Evolutionary conservation across 768 basidiomycete species (phyloP), one percentile per base, ranked within the genome.

Genomic region (Auricularia cornea): DNA sequence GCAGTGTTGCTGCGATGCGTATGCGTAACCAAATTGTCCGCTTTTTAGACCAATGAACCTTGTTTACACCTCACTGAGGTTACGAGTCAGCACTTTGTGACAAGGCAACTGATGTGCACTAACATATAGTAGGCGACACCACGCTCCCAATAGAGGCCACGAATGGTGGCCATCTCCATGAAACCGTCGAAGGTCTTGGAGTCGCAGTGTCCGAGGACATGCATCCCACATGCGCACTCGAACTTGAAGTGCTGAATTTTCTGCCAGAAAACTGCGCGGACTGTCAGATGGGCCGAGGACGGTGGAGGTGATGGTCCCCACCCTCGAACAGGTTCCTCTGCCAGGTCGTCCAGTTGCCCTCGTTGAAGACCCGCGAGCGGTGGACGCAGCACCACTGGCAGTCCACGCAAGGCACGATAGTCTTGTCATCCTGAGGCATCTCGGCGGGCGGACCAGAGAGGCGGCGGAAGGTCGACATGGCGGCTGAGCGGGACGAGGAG

Each of bases 171-270:
- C 30, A 57, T 57, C 26, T 57, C 54, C 10, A 30, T 16, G 28
- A 57, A 31, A 57, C 18, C 54, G 20, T n/a, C 23, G 30, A 57
- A 57, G 23, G 54, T 57, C 11, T 57, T 10, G 8, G 16, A 16
- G 28, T 57, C 54, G 28, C 54, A 57, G 4, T 5, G 18, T 3
- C 54, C 54, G 20, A 57, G 54, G 11, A 57, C 26, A 30, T 57
- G 54, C 28, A 28, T 1, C 8, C 54, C 54, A 10, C 54, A 20
- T 4, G 30, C 28, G 28, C 30, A 57, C 26, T 57, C 54, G 28
- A 57, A 57, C 28, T 57, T 57, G 54, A 28, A 57, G 30, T 57
- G 54, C 54, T 57, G 54, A 14, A 57, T 57, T 26, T 57, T 57
- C 3, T 57, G 54, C 54, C 54, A 57, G 28, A 29, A 57, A 4